phyloP scores from a whole-genome alignment of 2,329 filamentous ascomycete species.

The Alternaria ethzedia region DNA sequence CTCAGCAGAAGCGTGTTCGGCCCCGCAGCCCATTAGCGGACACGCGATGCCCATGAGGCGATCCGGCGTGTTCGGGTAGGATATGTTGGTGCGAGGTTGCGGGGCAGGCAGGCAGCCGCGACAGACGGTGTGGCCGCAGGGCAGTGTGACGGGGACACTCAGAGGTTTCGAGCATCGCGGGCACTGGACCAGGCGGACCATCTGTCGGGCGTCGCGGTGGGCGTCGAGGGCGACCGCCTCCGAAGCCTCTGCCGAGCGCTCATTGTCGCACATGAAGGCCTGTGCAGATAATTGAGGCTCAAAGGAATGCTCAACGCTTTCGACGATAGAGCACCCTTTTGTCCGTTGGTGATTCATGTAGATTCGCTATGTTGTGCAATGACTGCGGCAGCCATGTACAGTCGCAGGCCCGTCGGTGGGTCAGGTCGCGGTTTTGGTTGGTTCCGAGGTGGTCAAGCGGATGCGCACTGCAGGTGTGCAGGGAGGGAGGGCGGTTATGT shows the following conservation, averaged over 20 bases:
- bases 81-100: slow-evolving; percentile 71
- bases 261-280: slow-evolving; percentile 55
- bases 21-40: slow-evolving; percentile 69
- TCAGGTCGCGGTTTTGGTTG: slow-evolving; percentile 7
- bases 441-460: slow-evolving; percentile 1
- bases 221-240: slow-evolving; percentile 53
- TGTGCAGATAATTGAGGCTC: slow-evolving; percentile 31
- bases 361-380: slow-evolving; percentile 20
- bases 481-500: not conserved
- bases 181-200: slow-evolving; percentile 81
- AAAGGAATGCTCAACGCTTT: slow-evolving; percentile 42
- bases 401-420: slow-evolving; percentile 6
- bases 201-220: slow-evolving; percentile 63
- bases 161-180: slow-evolving; percentile 73
- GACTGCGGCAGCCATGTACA: slow-evolving; percentile 31
- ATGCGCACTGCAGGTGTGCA: slow-evolving; percentile 2
- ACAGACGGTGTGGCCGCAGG: slow-evolving; percentile 83
- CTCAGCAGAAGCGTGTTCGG: slow-evolving; percentile 77
- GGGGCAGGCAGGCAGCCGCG: slow-evolving; percentile 73
- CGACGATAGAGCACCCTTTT: slow-evolving; percentile 42
- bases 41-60: slow-evolving; percentile 76
- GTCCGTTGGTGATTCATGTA: slow-evolving; percentile 47
- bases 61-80: slow-evolving; percentile 74
- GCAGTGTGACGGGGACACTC: slow-evolving; percentile 73
- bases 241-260: slow-evolving; percentile 36